Conservation (phyloP, 2,329 filamentous ascomycete genomes). For the Zymoseptoria pseudotritici region DNA sequence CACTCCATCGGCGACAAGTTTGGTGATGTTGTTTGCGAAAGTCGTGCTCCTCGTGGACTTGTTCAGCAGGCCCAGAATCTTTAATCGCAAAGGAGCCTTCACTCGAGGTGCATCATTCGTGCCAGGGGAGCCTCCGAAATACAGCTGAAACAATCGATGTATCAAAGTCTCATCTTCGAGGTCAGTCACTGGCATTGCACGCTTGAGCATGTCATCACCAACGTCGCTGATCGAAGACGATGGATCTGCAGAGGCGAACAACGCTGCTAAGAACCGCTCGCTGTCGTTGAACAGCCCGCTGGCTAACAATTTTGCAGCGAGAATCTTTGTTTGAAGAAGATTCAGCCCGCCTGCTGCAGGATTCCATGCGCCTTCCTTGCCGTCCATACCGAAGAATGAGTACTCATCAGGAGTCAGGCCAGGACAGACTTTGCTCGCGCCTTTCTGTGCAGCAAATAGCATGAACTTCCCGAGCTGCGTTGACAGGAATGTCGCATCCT, state of each 20-base stretch:
- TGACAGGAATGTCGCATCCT: slow-evolving; percentile 68
- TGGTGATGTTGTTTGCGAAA: slow-evolving; percentile 60
- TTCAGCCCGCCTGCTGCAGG: slow-evolving; percentile 56
- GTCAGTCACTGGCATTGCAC: slow-evolving; percentile 58
- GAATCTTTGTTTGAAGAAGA: slow-evolving; percentile 61
- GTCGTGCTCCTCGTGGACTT: slow-evolving; percentile 69
- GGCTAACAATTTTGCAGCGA: slow-evolving; percentile 63
- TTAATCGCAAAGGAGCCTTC: slow-evolving; percentile 66
- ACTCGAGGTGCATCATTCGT: slow-evolving; percentile 39
- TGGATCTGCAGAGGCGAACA: slow-evolving; percentile 74
- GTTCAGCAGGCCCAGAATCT: slow-evolving; percentile 66
- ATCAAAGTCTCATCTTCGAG: slow-evolving; percentile 63
- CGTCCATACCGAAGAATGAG: slow-evolving; percentile 58
- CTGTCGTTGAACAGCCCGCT: slow-evolving; percentile 79
- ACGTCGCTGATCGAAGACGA: slow-evolving; percentile 75
- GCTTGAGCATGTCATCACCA: slow-evolving; percentile 84
- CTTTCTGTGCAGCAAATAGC: slow-evolving; percentile 47
- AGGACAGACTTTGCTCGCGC: slow-evolving; percentile 38
- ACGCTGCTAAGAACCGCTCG: slow-evolving; percentile 74
- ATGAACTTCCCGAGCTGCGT: slow-evolving; percentile 71
- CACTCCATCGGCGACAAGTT: slow-evolving; percentile 62
- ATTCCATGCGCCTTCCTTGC: slow-evolving; percentile 63
- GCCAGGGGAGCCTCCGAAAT: slow-evolving; percentile 49
- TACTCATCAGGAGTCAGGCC: slow-evolving; percentile 61
- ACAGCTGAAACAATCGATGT: slow-evolving; percentile 61